Base-by-base conservation (phyloP, 2,329 filamentous ascomycete genomes). In the Sclerotinia trifoliorum region DNA sequence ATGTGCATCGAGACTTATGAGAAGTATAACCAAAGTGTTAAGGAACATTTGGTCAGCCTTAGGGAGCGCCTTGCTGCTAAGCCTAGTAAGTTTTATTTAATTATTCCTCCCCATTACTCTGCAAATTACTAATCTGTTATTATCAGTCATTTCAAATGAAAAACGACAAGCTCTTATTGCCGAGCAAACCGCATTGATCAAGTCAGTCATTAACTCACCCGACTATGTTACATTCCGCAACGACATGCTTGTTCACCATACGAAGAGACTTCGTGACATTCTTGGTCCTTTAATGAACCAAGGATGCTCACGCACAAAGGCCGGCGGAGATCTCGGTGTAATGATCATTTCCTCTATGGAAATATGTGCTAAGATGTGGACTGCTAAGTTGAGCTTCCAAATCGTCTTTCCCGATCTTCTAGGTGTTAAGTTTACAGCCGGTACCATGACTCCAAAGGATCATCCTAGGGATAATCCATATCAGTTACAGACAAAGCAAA, bases 321-420 rank as follows among this genome's bases (percentile, higher is more conserved):
- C 83, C 15, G 78, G 78, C 64, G 76, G 76, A 56, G 83, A 84
- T 67, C 78, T 77, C 1, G 74, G 73, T 1, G 60, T 54, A 1
- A 70, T 77, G 52, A 66, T 68, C 3, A 61, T 71, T n/a, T 46
- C 62, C 19, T 73, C 73, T 10, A 77, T 73, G 70, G 71, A 75
- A 6, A 42, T 76, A 5, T 83, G 83, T 1, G 79, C 79, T 54
- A 79, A 80, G 71, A 81, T 87, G 72, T 80, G 83, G 71, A 80
- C 79, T 3, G 77, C 77, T 1, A 71, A 75, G 0, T 71, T 79
- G 29, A 76, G 76, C 0, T 82, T 84, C 70, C 79, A 83, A 68
- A 81, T 83, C 60, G 78, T 79, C 57, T 87, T 85, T 76, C 82
- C 82, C 48, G 82, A 85, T 68, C 81, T 82, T 13, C 80, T 81